Percentiles rank a stretch among this genome's conserved stretches.
These are phyloP conservation scores for Candida buenavistaensis DNA, from an alignment of 1,139 yeast genomes.

Conservation along the genomic window DNA sequence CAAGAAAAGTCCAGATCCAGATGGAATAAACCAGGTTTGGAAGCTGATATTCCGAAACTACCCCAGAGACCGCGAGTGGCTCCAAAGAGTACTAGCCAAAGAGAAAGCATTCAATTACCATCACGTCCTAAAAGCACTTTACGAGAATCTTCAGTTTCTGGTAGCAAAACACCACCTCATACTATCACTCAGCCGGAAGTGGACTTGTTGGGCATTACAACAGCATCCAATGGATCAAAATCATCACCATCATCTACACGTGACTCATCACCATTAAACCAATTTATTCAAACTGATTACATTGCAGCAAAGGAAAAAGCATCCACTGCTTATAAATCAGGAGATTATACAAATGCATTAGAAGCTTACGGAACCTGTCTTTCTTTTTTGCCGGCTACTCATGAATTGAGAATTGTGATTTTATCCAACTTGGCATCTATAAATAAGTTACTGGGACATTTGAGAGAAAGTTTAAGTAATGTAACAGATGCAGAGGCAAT, in stretches of 20 bases:
- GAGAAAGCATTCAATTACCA: background rate
- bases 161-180: too few relatives aligned
- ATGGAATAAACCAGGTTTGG: background rate
- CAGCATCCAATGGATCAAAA: constrained; percentile 2
- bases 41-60: constrained; percentile 3
- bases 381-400: constrained; percentile 59
- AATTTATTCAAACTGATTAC: constrained; percentile 51
- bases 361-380: constrained; percentile 63
- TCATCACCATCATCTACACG: constrained; percentile 10
- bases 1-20: constrained; percentile 23
- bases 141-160: background rate
- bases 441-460: constrained; percentile 70
- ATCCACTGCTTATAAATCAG: constrained; percentile 63
- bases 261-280: constrained; percentile 28
- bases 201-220: constrained; percentile 25
- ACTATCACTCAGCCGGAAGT: constrained; percentile 16
- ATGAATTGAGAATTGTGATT: constrained; percentile 67
- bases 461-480: constrained; percentile 57
- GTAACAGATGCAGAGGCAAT: constrained; percentile 59
- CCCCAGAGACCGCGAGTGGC: constrained; percentile 6
- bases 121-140: background rate
- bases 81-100: background rate
- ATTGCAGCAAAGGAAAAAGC: constrained; percentile 62
- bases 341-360: constrained; percentile 77
- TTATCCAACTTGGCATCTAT: constrained; percentile 78